Base-by-base conservation (phyloP, 768 basidiomycete species). In the Galerina sulciceps region DNA sequence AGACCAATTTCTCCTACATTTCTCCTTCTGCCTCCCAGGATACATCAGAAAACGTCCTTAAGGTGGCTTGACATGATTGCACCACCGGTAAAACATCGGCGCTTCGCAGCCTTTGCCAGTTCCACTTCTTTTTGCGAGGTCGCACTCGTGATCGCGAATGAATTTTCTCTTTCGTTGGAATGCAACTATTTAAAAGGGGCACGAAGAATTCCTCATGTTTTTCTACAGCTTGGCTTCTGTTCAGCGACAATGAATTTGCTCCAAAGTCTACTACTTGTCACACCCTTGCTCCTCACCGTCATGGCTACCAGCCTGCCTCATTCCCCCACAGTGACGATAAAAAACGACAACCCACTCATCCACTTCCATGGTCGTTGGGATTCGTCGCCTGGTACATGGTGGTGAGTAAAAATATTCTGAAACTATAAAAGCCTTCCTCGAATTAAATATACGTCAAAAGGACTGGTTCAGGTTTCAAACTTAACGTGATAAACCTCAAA, bases 351-450 rank as follows among this genome's bases (percentile, higher is more conserved):
- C 57, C 79, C 80, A 0, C 65, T 76, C 50, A 81, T 85, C 20
- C 77, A 74, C 61, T 80, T 74, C 55, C 80, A 83, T 57, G 82
- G 82, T 4, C 76, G 83, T 18, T 85, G 83, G 84, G 84, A 85
- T 61, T 47, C 65, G 0, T 75, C 78, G 14, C 79, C 78, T 5
- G 82, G 82, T 44, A 84, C 82, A 6, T 86, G 83, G 82, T 85
- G 84, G 85, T 83, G 59, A 45, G 79, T 54, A 44, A 34, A 38
- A 26, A 1, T 22, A 18, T 1, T 37, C 45, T 38, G 22, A 11
- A 3, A 5, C 4, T 1, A 8, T 17, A 22, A 18, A 1, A 8
- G 46, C 3, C 34, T 10, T 52, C n/a, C n/a, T 44, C 15, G 11
- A 15, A 9, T n/a, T 13, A 22, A 53, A 26, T 3, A 20, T 11